Percentiles rank a stretch among this genome's conserved stretches.
These are phyloP conservation scores for Pinus albicaulis DNA, from an alignment of 75 land plant species.

Conservation along the genomic window DNA sequence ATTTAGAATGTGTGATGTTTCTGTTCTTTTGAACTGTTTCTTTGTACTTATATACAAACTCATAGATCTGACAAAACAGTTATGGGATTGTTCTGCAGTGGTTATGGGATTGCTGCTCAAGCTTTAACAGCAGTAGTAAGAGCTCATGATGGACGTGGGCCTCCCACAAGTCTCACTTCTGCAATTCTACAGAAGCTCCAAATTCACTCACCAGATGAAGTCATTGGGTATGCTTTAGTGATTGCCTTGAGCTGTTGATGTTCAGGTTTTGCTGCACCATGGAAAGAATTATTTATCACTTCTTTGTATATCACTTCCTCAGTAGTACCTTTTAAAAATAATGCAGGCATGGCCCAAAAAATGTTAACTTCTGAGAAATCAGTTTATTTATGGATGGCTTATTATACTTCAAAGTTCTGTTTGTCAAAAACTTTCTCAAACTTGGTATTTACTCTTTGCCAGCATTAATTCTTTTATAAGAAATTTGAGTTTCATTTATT, in stretches of 20 bases:
- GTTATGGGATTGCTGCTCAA: slow-evolving; percentile 90
- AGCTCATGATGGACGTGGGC: slow-evolving; percentile 94
- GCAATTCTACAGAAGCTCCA: slow-evolving; percentile 51
- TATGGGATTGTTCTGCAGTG: slow-evolving; percentile 49
- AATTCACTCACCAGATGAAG: slow-evolving; percentile 80
- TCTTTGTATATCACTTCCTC: slow-evolving; percentile 3
- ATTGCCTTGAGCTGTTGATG: slow-evolving; percentile 4
- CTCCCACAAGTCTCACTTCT: slow-evolving; percentile 59
- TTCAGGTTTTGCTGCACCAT: not conserved
- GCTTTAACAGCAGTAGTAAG: slow-evolving; percentile 80
- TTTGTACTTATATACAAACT: not conserved
- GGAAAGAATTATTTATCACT: not conserved
- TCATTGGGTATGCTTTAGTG: slow-evolving; percentile 35
- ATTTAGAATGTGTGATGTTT: not conserved
- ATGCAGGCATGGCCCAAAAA: not conserved
- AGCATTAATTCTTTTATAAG: too few species aligned
- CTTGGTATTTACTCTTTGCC: too few species aligned
- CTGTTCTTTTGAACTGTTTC: not conserved
- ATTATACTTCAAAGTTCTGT: too few species aligned
- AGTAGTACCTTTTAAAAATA: not conserved
- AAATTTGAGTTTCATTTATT: too few species aligned
- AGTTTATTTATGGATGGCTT: not conserved
- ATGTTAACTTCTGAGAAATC: not conserved
- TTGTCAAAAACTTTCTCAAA: too few species aligned
- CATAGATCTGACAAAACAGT: not conserved